Evolutionary conservation across 2,329 filamentous ascomycete genomes (phyloP).

Genomic region (Colletotrichum sp.): DNA sequence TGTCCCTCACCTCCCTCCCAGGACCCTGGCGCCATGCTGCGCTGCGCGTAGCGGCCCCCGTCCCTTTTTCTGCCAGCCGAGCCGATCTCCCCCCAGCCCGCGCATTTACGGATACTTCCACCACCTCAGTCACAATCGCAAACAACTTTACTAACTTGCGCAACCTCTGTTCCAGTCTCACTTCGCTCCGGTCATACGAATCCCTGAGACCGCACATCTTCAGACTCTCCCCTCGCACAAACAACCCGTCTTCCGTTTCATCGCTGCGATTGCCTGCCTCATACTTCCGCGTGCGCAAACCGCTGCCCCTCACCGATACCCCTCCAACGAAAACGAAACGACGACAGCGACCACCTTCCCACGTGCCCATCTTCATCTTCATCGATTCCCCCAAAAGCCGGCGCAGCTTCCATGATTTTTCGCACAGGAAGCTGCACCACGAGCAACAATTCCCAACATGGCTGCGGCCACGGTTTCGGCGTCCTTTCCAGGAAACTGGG

Average conservation of each 20-base stretch:
- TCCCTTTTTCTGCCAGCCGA: neutral
- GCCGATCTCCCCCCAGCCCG: constrained; percentile 1
- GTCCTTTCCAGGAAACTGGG: constrained; percentile 44
- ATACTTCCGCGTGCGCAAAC: neutral
- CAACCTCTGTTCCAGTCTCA: neutral
- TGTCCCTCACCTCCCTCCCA: neutral
- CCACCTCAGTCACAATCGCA: neutral
- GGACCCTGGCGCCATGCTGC: neutral
- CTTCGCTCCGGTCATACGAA: neutral
- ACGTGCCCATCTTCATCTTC: neutral
- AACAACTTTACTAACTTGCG: constrained; percentile 2
- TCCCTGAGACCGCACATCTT: neutral
- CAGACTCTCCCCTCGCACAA: neutral
- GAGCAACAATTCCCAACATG: constrained; percentile 57
- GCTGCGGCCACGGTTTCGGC: constrained; percentile 55
- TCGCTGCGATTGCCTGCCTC: neutral
- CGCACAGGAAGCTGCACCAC: constrained; percentile 43
- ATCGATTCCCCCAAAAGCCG: constrained; percentile 7
- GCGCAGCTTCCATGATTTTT: constrained; percentile 59
- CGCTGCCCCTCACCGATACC: neutral
- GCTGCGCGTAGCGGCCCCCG: neutral
- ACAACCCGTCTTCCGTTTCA: neutral
- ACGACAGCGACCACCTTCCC: constrained; percentile 2
- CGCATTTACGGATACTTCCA: constrained; percentile 3
- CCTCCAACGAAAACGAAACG: neutral